Base-by-base conservation (phyloP, 371 early-diverging fungal genomes). In the Lichtheimia ramosa region DNA sequence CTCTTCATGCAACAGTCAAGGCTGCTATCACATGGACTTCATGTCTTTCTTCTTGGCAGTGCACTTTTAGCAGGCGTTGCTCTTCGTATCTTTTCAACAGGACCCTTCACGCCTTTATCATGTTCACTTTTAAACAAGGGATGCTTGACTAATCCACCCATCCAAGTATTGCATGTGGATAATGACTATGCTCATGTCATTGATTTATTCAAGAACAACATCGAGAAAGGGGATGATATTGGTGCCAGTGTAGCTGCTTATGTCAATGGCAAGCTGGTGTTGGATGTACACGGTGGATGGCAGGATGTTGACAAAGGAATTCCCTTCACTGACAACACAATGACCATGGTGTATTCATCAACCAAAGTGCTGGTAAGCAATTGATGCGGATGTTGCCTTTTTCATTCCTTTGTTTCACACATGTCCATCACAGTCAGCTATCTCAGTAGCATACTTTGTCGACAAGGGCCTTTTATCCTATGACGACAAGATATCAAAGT, bases 271-370 rank as follows among this genome's bases (percentile, higher is more conserved):
- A 41, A 72, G 8, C 71, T 76, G 5, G 87, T 90, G 1, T 73
- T 88, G 0, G 83, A 89, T 59, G 70, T 90, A 15, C 71, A 74
- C 46, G 89, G 88, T 5, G 92, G 92, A 3, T 81, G 77, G 77
- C 81, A 79, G 56, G 84, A 89, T 58, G 50, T 64, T 6, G 64
- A 66, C 24, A 61, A 64, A 8, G 61, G 54, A 2, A 68, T 56
- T 0, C 66, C 61, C 5, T 92, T 87, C 61, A 66, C 79, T 39
- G 70, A 83, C 34, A 56, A 73, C 21, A 83, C 85, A 0, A 64
- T 92, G 41, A 85, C 85, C 60, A 74, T 87, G 60, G 87, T 90
- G 2, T 90, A 83, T 65, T 90, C 89, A 0, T 69, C 77, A 28
- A 82, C 86, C 27, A 90, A 90, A 69, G 73, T 66, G 3, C 64